Conservation (phyloP, 257 asterid genomes). For the Solanum corneliomulleri region DNA sequence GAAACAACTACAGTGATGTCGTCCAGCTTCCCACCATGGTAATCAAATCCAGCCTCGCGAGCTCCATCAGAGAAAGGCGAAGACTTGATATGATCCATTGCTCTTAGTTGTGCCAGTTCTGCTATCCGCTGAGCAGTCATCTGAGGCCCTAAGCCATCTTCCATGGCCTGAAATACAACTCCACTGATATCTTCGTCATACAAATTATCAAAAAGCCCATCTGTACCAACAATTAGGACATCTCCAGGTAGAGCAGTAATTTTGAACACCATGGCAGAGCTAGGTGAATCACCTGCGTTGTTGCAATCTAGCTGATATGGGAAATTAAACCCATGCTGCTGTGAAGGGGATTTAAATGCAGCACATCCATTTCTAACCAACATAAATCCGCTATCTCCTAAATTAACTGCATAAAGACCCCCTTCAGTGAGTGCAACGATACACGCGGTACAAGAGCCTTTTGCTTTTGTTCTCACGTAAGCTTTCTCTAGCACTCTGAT, state of each 20-base stretch:
- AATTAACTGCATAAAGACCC: neutral
- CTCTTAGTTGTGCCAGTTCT: slow-evolving; percentile 4
- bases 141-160: slow-evolving; percentile 5
- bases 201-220: slow-evolving; percentile 8
- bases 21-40: slow-evolving; percentile 8
- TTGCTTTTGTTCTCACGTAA: neutral
- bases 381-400: slow-evolving; percentile 10
- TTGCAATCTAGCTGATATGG: slow-evolving; percentile 4
- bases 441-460: slow-evolving; percentile 8
- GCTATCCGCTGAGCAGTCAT: slow-evolving; percentile 7
- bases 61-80: slow-evolving; percentile 9
- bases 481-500: neutral
- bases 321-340: neutral
- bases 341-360: neutral
- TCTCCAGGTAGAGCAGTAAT: neutral
- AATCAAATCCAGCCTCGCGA: neutral
- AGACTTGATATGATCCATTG: neutral
- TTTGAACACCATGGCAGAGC: neutral
- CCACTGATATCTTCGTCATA: neutral
- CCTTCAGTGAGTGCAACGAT: neutral
- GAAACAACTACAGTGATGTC: slow-evolving; percentile 6
- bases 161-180: neutral
- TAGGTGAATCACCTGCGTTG: neutral
- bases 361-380: neutral
- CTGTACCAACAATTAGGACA: slow-evolving; percentile 5